These are phyloP conservation scores for Aspergillus pseudoglaucus DNA, from an alignment of 2,329 filamentous ascomycete genomes.

Conservation along the genomic window DNA sequence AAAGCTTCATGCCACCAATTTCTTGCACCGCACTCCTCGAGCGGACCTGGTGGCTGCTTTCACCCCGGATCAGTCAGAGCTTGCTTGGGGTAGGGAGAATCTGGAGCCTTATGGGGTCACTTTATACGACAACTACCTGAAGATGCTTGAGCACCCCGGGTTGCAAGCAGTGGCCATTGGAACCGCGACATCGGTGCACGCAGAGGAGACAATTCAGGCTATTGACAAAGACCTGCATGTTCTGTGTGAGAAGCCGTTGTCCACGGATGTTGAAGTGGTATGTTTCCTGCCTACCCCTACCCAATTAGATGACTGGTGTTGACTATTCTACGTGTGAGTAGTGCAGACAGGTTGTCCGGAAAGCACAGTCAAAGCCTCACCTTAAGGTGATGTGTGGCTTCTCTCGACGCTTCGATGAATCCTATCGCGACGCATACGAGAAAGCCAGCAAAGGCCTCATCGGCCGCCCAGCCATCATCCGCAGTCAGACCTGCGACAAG, in stretches of 20 bases:
- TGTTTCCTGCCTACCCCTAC: conserved; percentile 12
- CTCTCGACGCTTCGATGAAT: conserved; percentile 59
- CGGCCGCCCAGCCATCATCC: conserved; percentile 54
- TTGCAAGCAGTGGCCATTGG: conserved; percentile 50
- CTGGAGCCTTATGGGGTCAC: conserved; percentile 45
- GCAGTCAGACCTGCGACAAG: conserved; percentile 61
- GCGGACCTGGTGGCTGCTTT: conserved; percentile 44
- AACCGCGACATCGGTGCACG: conserved; percentile 49
- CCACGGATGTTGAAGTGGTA: conserved; percentile 52
- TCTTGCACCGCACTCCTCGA: conserved; percentile 39
- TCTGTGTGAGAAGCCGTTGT: conserved; percentile 48
- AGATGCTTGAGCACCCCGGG: conserved; percentile 47
- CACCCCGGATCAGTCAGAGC: conserved; percentile 37
- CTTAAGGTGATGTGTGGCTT: conserved; percentile 63
- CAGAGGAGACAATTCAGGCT: conserved; percentile 50
- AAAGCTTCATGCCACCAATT: conserved; percentile 42
- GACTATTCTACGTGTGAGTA: conserved; percentile 17
- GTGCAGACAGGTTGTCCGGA: conserved; percentile 54
- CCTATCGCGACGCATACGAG: conserved; percentile 54
- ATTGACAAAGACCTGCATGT: conserved; percentile 49
- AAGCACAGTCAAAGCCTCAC: conserved; percentile 48
- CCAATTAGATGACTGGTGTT: not conserved
- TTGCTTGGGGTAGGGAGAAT: conserved; percentile 43
- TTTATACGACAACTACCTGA: conserved; percentile 47
- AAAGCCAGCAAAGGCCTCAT: conserved; percentile 50